Conservation (phyloP, 768 basidiomycete species). For the Neoboletus brunneissimus region DNA sequence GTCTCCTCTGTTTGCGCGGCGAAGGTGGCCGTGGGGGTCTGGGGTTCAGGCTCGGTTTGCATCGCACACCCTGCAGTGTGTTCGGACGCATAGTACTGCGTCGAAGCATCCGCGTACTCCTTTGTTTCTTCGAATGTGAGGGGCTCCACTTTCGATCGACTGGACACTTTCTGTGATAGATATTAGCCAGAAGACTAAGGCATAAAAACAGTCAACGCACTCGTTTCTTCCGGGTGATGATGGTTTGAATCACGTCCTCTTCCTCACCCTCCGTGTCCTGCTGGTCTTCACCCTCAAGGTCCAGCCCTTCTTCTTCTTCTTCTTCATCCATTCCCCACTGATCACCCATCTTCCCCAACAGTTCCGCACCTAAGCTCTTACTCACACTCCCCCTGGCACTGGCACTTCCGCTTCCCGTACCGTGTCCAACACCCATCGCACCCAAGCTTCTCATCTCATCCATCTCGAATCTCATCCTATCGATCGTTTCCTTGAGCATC, state of each 20-base stretch:
- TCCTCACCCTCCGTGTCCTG: conserved; percentile 59
- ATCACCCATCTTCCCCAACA: conserved; percentile 58
- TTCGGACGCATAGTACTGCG: conserved; percentile 63
- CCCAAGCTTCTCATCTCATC: conserved; percentile 75
- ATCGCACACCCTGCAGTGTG: conserved; percentile 45
- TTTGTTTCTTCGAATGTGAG: conserved; percentile 55
- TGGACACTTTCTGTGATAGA: conserved; percentile 57
- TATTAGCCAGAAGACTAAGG: conserved; percentile 12
- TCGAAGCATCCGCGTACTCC: conserved; percentile 73
- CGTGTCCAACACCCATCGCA: conserved; percentile 33
- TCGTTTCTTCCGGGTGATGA: conserved; percentile 82
- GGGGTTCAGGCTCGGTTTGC: conserved; percentile 65
- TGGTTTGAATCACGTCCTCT: conserved; percentile 76
- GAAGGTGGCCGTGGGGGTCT: conserved; percentile 43
- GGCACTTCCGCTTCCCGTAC: conserved; percentile 40
- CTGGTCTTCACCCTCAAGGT: conserved; percentile 42
- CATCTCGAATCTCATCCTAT: conserved; percentile 90
- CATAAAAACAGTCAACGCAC: conserved; percentile 35
- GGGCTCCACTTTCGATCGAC: conserved; percentile 50
- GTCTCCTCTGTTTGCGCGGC: conserved; percentile 55
- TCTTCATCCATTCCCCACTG: conserved; percentile 44
- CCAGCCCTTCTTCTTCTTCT: conserved; percentile 37
- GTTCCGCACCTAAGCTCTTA: conserved; percentile 73
- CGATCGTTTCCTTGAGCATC: conserved; percentile 92
- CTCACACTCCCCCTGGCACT: conserved; percentile 60